Percentiles rank a stretch among this genome's conserved stretches.
phyloP scores from a whole-genome alignment of 768 basidiomycete genomes.

The Agaricus subrufescens region DNA sequence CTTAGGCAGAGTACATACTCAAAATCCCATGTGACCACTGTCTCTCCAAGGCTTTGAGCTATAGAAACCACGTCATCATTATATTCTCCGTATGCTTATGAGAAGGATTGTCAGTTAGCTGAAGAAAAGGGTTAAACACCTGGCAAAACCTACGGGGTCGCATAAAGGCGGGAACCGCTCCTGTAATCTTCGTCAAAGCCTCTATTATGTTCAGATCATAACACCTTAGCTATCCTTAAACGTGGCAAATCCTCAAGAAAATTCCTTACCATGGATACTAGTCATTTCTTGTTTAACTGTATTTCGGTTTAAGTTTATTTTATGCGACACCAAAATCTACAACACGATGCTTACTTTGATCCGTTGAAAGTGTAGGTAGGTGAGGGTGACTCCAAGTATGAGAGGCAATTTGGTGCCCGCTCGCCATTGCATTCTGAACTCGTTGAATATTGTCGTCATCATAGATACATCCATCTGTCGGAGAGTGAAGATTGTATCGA shows the following conservation, averaged over 20 bases:
- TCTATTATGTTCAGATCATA: constrained; percentile 3
- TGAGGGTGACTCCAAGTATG: constrained; percentile 31
- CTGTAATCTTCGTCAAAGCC: constrained; percentile 21
- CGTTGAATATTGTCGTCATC: constrained; percentile 19
- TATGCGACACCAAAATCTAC: too few species aligned
- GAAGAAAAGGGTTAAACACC: too few species aligned
- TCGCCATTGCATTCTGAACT: constrained; percentile 23
- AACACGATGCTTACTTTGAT: constrained; percentile 17
- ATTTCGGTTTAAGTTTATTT: neutral
- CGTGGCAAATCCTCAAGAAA: neutral
- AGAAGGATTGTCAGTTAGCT: too few species aligned
- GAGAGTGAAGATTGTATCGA: neutral
- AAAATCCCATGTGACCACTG: constrained; percentile 27
- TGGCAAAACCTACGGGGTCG: constrained; percentile 26
- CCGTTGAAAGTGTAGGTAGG: constrained; percentile 23
- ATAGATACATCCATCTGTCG: constrained; percentile 28
- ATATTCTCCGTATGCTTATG: constrained; percentile 30
- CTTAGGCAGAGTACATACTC: constrained; percentile 19
- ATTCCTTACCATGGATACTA: constrained; percentile 14
- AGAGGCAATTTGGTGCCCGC: constrained; percentile 30
- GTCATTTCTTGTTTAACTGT: constrained; percentile 18
- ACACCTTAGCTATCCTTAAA: too few species aligned
- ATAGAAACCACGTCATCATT: constrained; percentile 26
- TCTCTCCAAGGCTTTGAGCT: constrained; percentile 19
- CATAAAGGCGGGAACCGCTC: constrained; percentile 30